Evolutionary conservation across 345 rosid genomes (phyloP).

Genomic region (Boechera stricta): DNA sequence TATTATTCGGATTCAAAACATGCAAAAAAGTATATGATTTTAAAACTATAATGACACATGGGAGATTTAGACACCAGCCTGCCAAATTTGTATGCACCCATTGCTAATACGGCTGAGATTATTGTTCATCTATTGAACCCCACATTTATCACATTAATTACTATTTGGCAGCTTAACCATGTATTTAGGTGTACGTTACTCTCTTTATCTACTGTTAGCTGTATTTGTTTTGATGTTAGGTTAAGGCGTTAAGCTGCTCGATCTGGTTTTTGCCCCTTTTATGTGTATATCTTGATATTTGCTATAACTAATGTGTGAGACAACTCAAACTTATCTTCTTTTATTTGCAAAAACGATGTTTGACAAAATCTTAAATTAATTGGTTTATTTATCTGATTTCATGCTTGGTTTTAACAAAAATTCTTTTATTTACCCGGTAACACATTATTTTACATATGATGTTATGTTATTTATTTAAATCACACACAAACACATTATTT

Average conservation of each 20-base stretch:
- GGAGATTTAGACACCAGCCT: neutral
- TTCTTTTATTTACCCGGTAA: no score
- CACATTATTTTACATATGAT: no score
- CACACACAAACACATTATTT: no score
- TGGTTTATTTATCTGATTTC: no score
- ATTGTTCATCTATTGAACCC: neutral
- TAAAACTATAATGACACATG: neutral
- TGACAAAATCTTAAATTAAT: neutral
- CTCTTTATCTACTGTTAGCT: slow-evolving; percentile 11
- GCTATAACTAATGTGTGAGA: neutral
- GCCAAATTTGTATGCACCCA: neutral
- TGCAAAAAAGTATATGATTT: neutral
- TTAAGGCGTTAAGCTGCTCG: neutral
- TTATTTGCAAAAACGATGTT: neutral
- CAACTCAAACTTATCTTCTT: neutral
- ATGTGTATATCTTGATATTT: neutral
- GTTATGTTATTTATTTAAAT: no score
- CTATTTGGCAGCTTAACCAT: slow-evolving; percentile 27
- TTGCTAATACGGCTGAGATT: neutral
- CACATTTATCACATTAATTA: neutral
- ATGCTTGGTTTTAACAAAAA: no score
- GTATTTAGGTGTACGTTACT: slow-evolving; percentile 23
- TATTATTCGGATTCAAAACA: neutral
- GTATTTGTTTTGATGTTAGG: slow-evolving; percentile 21
- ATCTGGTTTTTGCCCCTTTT: neutral